Conservation (phyloP, 805 yeast species). For the Yamadazyma insecticola region DNA sequence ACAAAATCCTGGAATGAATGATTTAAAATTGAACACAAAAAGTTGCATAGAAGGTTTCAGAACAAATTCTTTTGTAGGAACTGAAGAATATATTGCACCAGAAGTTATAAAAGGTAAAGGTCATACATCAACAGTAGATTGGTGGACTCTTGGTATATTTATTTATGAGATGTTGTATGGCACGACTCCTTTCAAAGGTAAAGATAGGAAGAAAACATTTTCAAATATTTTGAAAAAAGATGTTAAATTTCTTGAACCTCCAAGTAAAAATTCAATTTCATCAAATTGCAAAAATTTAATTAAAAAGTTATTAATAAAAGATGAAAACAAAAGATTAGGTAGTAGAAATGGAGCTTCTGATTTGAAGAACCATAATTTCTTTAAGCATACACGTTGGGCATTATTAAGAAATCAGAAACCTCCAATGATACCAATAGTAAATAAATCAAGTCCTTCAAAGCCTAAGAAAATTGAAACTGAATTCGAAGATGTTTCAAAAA, state of each 20-base stretch:
- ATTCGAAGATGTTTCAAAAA: slow-evolving; percentile 13
- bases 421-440: slow-evolving; percentile 87
- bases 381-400: slow-evolving; percentile 94
- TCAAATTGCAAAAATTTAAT: slow-evolving; percentile 76
- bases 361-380: slow-evolving; percentile 84
- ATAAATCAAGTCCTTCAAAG: slow-evolving; percentile 17
- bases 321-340: slow-evolving; percentile 84
- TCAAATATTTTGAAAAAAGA: slow-evolving; percentile 82
- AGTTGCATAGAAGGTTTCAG: slow-evolving; percentile 94
- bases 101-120: slow-evolving; percentile 97
- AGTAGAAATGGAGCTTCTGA: slow-evolving; percentile 94
- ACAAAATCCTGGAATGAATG: slow-evolving; percentile 65
- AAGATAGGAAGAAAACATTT: slow-evolving; percentile 83
- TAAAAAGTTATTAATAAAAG: slow-evolving; percentile 78
- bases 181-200: slow-evolving; percentile 94
- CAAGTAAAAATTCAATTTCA: slow-evolving; percentile 48
- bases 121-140: slow-evolving; percentile 96
- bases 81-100: slow-evolving; percentile 98
- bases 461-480: slow-evolving; percentile 16
- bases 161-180: slow-evolving; percentile 94
- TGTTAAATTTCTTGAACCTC: slow-evolving; percentile 47
- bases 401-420: slow-evolving; percentile 87
- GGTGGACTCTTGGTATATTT: slow-evolving; percentile 98
- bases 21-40: slow-evolving; percentile 81
- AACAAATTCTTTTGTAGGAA: slow-evolving; percentile 97